phyloP scores from a whole-genome alignment of 768 basidiomycete species.

The Gelatoporia subvermispora region DNA sequence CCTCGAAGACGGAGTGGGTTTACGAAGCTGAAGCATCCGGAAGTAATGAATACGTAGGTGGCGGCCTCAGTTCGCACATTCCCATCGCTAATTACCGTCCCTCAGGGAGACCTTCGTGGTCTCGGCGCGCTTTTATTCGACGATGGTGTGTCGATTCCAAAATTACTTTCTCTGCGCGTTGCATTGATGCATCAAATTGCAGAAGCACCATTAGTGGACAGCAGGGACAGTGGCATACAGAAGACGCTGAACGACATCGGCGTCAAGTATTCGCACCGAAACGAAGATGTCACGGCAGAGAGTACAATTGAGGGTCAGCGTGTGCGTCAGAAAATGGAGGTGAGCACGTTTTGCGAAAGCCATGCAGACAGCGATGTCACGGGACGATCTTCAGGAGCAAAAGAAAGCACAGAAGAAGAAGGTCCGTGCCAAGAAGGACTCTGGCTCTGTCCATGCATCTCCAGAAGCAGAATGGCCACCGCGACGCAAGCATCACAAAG shows the following conservation, averaged over 20 bases:
- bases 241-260: slow-evolving; percentile 56
- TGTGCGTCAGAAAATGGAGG: slow-evolving; percentile 49
- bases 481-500: slow-evolving; percentile 49
- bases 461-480: slow-evolving; percentile 61
- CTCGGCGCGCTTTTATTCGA: slow-evolving; percentile 66
- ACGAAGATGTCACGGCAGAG: slow-evolving; percentile 63
- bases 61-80: neutral
- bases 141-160: slow-evolving; percentile 53
- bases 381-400: slow-evolving; percentile 12
- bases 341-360: slow-evolving; percentile 16
- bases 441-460: slow-evolving; percentile 12
- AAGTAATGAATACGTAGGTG: slow-evolving; percentile 15
- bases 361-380: slow-evolving; percentile 19
- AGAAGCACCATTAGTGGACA: slow-evolving; percentile 28
- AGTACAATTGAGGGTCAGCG: slow-evolving; percentile 67
- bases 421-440: slow-evolving; percentile 10
- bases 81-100: neutral
- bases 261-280: slow-evolving; percentile 69
- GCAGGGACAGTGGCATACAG: slow-evolving; percentile 45
- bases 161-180: neutral
- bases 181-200: neutral
- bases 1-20: slow-evolving; percentile 35
- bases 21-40: slow-evolving; percentile 30
- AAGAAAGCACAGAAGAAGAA: slow-evolving; percentile 16
- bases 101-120: slow-evolving; percentile 53